A percentile compares a stretch with the other conserved stretches of the same genome.
These are phyloP conservation scores for Saturnispora silvae DNA, from an alignment of 805 yeast genomes.

Conservation along the genomic window DNA sequence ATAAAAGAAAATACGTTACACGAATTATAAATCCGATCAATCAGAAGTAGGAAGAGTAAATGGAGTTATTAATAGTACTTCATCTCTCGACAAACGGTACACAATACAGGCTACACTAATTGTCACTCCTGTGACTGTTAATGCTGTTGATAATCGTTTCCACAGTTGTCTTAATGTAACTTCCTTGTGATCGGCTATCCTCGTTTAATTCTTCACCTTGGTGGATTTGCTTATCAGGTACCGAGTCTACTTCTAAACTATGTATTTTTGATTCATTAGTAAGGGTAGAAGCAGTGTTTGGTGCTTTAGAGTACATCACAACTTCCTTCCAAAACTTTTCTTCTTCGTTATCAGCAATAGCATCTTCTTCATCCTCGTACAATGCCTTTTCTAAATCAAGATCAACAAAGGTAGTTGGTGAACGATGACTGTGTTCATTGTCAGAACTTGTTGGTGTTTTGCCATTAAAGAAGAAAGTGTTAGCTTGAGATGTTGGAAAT, in stretches of 20 bases:
- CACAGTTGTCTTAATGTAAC: conserved; percentile 13
- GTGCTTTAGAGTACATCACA: conserved; percentile 18
- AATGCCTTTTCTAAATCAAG: conserved; percentile 5
- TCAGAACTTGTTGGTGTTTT: conserved; percentile 10
- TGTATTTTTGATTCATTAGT: conserved; percentile 17
- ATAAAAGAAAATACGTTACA: too few relatives aligned
- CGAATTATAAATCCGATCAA: too few relatives aligned
- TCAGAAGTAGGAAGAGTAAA: too few relatives aligned
- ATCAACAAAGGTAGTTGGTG: conserved; percentile 12
- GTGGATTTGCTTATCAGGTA: too few relatives aligned
- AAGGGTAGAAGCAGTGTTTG: neutral
- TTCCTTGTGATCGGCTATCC: too few relatives aligned
- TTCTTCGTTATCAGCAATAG: conserved; percentile 10
- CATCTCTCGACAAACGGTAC: neutral
- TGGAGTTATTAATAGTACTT: neutral
- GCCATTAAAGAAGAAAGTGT: conserved; percentile 14
- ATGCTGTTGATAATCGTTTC: conserved; percentile 9
- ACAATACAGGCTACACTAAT: neutral
- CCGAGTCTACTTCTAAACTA: conserved; percentile 1
- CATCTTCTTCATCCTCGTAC: conserved; percentile 1
- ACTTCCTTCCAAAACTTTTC: conserved; percentile 25
- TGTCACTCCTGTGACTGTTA: neutral
- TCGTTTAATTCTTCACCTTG: too few relatives aligned
- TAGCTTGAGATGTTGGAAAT: conserved; percentile 29
- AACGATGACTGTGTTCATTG: conserved; percentile 7